Percentiles rank a stretch among this genome's conserved stretches.
Evolutionary conservation across 257 asterid species (phyloP).

Genomic region (Coffea eugenioides): DNA sequence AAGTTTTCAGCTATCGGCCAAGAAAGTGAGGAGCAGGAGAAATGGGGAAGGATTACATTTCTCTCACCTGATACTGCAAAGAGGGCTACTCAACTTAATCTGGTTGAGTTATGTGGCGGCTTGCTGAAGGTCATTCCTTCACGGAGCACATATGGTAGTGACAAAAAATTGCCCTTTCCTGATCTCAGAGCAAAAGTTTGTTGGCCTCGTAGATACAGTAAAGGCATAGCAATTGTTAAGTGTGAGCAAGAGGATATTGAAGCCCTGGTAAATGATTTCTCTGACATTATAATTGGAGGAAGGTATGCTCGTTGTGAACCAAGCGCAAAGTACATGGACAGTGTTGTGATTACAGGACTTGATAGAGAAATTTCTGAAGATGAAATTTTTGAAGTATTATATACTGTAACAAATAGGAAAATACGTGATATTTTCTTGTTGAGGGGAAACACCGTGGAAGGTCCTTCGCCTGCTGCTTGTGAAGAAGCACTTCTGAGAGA

Average conservation of each 20-base stretch:
- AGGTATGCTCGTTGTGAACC: slow-evolving; percentile 36
- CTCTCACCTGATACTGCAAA: slow-evolving; percentile 75
- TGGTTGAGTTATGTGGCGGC: slow-evolving; percentile 50
- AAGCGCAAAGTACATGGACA: slow-evolving; percentile 31
- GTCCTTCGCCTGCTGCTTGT: slow-evolving; percentile 53
- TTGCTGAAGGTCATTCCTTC: slow-evolving; percentile 58
- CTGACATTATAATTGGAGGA: slow-evolving; percentile 42
- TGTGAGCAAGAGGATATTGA: slow-evolving; percentile 60
- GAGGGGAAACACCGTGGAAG: slow-evolving; percentile 57
- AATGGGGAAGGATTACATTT: slow-evolving; percentile 92
- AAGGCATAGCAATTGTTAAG: slow-evolving; percentile 66
- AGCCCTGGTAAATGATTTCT: slow-evolving; percentile 49
- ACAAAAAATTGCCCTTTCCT: slow-evolving; percentile 49
- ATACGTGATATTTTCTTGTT: slow-evolving; percentile 51
- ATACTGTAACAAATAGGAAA: slow-evolving; percentile 42
- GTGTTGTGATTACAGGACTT: slow-evolving; percentile 50
- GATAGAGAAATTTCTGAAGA: slow-evolving; percentile 59
- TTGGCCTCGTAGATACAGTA: slow-evolving; percentile 93
- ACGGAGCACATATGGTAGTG: slow-evolving; percentile 40
- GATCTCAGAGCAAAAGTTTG: slow-evolving; percentile 62
- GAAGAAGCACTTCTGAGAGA: slow-evolving; percentile 72
- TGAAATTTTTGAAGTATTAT: slow-evolving; percentile 47
- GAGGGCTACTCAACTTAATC: slow-evolving; percentile 46
- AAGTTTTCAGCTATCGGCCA: slow-evolving; percentile 42
- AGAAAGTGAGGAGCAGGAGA: slow-evolving; percentile 50